These are phyloP conservation scores for Wallacemonas sp. DNA, from an alignment of 208 protist species.

Conservation along the genomic window DNA sequence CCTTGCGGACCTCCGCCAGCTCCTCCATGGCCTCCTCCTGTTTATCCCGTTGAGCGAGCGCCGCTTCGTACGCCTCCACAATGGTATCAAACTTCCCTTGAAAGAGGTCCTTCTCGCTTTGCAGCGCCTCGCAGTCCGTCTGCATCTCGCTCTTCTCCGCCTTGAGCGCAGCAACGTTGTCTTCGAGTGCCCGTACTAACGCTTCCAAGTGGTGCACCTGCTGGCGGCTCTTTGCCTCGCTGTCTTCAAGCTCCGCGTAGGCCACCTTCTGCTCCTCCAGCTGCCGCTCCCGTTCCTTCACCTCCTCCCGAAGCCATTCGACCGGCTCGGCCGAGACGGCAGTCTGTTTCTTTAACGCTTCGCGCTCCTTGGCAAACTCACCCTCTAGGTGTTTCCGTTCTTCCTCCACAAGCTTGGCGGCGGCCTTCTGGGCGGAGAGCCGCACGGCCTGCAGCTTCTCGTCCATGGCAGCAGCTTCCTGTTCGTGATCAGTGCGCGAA, in stretches of 20 bases:
- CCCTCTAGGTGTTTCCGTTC: conserved; percentile 7
- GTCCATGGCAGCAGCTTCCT: conserved; percentile 3
- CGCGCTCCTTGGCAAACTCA: conserved; percentile 18
- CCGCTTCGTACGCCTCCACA: conserved; percentile 16
- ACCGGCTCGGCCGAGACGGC: conserved; percentile 8
- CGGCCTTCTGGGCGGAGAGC: background rate
- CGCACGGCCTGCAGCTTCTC: conserved; percentile 12
- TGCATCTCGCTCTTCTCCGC: conserved; percentile 12
- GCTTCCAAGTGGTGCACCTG: conserved; percentile 16
- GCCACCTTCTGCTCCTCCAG: background rate
- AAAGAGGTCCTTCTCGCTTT: conserved; percentile 17
- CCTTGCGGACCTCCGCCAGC: conserved; percentile 18
- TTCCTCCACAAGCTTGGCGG: conserved; percentile 2
- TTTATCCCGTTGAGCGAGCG: conserved; percentile 7
- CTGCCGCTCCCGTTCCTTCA: conserved; percentile 13
- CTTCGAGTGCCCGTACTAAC: background rate
- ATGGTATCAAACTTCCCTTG: conserved; percentile 15
- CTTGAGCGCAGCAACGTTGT: conserved; percentile 21
- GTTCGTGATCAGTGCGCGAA: conserved; percentile 1
- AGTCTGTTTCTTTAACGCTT: background rate
- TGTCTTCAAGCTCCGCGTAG: conserved; percentile 2
- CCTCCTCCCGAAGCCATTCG: conserved; percentile 42
- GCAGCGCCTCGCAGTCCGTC: background rate
- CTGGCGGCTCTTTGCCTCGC: background rate
- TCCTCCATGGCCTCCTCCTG: conserved; percentile 15